phyloP scores from a whole-genome alignment of 495 filamentous ascomycete species.

The Podospora anserina region DNA sequence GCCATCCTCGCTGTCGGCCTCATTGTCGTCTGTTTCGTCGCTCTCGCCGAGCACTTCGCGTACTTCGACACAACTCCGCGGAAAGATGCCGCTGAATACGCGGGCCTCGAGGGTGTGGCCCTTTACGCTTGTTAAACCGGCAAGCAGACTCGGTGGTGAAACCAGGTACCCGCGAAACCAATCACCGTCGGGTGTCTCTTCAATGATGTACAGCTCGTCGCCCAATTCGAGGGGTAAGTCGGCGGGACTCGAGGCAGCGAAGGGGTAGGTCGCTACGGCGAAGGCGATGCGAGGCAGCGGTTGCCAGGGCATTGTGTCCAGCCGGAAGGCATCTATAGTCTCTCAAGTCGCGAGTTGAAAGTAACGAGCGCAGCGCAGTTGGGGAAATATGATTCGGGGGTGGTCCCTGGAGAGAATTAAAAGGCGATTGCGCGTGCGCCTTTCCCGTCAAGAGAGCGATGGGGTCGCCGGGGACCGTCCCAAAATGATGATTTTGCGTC shows the following conservation, averaged over 20 bases:
- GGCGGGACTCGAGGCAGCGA: constrained; percentile 76
- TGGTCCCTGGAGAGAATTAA: not conserved
- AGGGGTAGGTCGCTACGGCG: constrained; percentile 91
- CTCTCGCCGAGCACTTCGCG: constrained; percentile 68
- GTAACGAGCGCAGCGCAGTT: not conserved
- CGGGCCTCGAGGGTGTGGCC: constrained; percentile 91
- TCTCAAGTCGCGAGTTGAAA: not conserved
- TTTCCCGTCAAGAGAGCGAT: not conserved
- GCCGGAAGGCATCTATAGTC: constrained; percentile 31
- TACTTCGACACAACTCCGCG: constrained; percentile 80
- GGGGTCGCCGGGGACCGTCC: not conserved
- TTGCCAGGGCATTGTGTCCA: constrained; percentile 81
- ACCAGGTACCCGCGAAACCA: constrained; percentile 97
- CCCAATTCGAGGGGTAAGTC: constrained; percentile 97
- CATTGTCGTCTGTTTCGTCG: constrained; percentile 46
- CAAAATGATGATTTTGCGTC: not conserved
- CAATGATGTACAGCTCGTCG: constrained; percentile 97
- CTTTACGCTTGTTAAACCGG: constrained; percentile 85
- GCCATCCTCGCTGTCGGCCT: constrained; percentile 37
- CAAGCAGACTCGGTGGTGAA: constrained; percentile 86
- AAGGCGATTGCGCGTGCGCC: not conserved
- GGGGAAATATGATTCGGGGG: not conserved
- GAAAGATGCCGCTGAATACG: constrained; percentile 96
- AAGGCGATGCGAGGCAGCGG: constrained; percentile 96
- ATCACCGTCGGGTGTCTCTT: constrained; percentile 78